Evolutionary conservation across 1,284 basidiomycete species (phyloP), one percentile per base, ranked within the genome.

Genomic region (Afroboletus lepidellus): DNA sequence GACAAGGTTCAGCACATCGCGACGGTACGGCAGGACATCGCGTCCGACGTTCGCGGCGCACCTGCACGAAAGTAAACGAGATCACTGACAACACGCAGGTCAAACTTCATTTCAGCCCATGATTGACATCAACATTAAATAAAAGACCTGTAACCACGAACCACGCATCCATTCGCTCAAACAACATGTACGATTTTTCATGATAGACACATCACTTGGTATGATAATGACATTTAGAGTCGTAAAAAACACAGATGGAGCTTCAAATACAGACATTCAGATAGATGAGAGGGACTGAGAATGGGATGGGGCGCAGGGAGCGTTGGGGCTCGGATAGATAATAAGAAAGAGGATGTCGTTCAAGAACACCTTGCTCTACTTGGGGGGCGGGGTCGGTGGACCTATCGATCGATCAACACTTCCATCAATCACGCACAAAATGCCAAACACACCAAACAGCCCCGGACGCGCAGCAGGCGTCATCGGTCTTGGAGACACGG

Each of bases 311-410:
- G 27, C 27, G 12, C n/a, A n/a, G n/a, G n/a, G 27, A 29, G 27
- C 27, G 27, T 29, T 12, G 27, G 29, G 16, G 46, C 16, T 27
- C 32, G 23, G 29, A 37, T 38, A 41, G 34, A 57, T 57, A 27
- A 56, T 46, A 55, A 41, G 20, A 29, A 41, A 37, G 9, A n/a
- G 20, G 25, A 25, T 25, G 24, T 39, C 38, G 32, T 11, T 32
- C 53, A 55, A 48, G 18, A 30, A 36, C 16, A n/a, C n/a, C 16
- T 13, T 44, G 33, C 36, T 23, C 12, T 72, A 78, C 69, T 82
- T 77, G 33, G 82, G 81, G 15, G 82, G 81, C 6, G 83, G 83
- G 2, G 81, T 79, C 5, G 77, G 74, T 0, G 83, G 82, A 2
- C 81, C 81, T 83, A 21, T n/a, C 50, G 36, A 38, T 23, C 23